Base-by-base conservation (phyloP, 139 green algal species). In the Axilococcus clingmanii region DNA sequence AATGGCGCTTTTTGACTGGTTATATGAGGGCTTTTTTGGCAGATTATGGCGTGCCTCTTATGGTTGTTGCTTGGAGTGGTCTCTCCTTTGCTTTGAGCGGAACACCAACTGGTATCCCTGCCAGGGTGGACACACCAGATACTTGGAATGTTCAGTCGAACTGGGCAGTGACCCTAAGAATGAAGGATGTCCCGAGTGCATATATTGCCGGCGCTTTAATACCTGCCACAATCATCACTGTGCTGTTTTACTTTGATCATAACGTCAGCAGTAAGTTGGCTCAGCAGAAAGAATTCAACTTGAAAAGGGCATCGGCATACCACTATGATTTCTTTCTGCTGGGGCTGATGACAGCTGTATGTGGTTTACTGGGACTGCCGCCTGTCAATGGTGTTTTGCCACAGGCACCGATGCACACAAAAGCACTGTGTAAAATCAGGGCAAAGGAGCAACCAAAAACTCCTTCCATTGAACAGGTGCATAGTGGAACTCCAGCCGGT, bases 221-320 rank as follows among this genome's bases (percentile, higher is more conserved):
- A 9, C 87, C 87, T 1, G 87, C 69, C 0, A 19, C 77, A 2
- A 66, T 95, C 46, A 91, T 95, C 41, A 68, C 82, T 0, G 56
- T 88, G 3, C 74, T 95, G 5, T 95, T 93, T 57, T 95, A 77
- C 65, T 95, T 95, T 61, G 85, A 91, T 69, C 84, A 94, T 71
- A 87, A 66, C 40, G 79, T 95, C 4, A 81, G 61, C 11, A 57
- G 66, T 2, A 76, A 86, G 65, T 48, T 94, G 46, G 86, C 83
- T 0, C 83, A 91, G 57, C 70, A 79, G 52, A 27, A 66, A 5
- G 82, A 84, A 41, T 84, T 89, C 41, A 64, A 72, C 37, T 63
- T 88, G 40, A 36, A 51, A 11, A 80, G 77, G 53, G 77, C 79
- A 4, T 25, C 77, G 9, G 74, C 83, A 24, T 91, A 89, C 56